A percentile compares a stretch with the other conserved stretches of the same genome.
phyloP scores from a whole-genome alignment of 345 rosid species.

The Punica granatum region DNA sequence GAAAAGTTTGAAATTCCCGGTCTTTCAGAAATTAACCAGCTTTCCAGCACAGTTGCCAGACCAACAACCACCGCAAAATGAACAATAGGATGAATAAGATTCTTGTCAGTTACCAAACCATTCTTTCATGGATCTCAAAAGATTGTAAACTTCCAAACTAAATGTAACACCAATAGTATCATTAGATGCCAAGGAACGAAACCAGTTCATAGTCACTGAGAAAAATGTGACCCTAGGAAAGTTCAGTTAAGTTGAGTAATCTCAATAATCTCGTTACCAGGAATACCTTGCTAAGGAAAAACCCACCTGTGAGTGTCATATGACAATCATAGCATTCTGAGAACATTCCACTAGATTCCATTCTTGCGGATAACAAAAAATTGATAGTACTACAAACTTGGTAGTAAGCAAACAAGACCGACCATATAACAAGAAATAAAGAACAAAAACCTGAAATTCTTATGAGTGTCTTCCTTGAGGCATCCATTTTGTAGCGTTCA shows the following conservation, averaged over 20 bases:
- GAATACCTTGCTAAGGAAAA: too few species aligned
- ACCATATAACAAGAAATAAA: not conserved
- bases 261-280: too few species aligned
- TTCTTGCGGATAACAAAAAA: not conserved
- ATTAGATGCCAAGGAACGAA: not conserved
- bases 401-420: not conserved
- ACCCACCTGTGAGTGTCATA: not conserved
- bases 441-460: conserved; percentile 31
- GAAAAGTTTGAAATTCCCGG: not conserved
- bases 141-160: not conserved
- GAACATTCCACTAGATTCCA: not conserved
- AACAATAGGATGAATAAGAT: not conserved
- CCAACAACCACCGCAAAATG: not conserved
- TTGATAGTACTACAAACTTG: not conserved
- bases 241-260: not conserved
- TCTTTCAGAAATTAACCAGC: not conserved
- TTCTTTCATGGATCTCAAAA: not conserved
- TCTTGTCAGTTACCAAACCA: not conserved
- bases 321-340: not conserved
- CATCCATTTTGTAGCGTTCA: conserved; percentile 80
- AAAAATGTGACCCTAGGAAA: not conserved
- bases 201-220: not conserved
- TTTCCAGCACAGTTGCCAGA: not conserved
- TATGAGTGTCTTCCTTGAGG: conserved; percentile 85
- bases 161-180: not conserved